Evolutionary conservation across 2,329 filamentous ascomycete species (phyloP).

Genomic region (Colletotrichum salicis): DNA sequence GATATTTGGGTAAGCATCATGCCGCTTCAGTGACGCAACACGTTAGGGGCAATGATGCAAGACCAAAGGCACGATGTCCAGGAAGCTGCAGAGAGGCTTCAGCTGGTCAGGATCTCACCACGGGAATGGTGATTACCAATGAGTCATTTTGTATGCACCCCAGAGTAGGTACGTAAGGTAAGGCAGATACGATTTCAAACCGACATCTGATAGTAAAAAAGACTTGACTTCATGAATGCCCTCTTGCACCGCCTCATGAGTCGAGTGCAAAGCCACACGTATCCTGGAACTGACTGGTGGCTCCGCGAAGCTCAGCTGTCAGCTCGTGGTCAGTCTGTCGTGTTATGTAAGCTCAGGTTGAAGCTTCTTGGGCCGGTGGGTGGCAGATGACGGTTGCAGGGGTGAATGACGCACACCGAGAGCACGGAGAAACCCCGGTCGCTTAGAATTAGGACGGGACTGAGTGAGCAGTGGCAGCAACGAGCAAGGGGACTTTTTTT

Average conservation of each 20-base stretch:
- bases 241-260: background rate
- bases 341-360: background rate
- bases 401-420: slow-evolving; percentile 34
- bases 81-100: too few species aligned
- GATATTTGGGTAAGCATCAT: background rate
- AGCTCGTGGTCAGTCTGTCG: background rate
- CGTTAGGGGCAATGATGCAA: background rate
- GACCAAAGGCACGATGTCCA: background rate
- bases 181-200: background rate
- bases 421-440: slow-evolving; percentile 26
- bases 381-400: background rate
- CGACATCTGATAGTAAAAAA: background rate
- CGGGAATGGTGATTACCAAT: background rate
- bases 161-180: background rate
- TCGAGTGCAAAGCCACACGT: background rate
- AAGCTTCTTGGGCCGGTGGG: slow-evolving; percentile 4
- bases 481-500: slow-evolving; percentile 2
- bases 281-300: background rate
- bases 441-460: background rate
- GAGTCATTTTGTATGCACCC: background rate
- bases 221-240: background rate
- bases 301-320: background rate
- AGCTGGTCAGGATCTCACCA: background rate
- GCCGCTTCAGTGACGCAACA: background rate
- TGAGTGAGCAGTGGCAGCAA: background rate